Percentiles rank a stretch among this genome's conserved stretches.
Conservation (phyloP, 2,329 filamentous ascomycete genomes). For the Colletotrichum shisoi region DNA sequence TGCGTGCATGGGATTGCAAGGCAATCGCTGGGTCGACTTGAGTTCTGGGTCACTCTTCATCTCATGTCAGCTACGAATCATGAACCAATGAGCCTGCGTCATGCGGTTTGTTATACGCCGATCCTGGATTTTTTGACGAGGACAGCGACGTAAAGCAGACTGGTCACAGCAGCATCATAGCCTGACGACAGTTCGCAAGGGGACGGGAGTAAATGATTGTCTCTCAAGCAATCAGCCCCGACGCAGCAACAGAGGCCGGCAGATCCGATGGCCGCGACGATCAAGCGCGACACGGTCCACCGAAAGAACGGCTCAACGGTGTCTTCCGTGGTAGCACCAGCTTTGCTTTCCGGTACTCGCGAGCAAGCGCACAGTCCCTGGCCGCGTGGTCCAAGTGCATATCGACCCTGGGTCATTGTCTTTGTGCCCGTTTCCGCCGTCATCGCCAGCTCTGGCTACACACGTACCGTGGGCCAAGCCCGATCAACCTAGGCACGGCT, state of each 20-base stretch:
- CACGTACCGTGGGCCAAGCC: conserved; percentile 8
- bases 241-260: conserved; percentile 8
- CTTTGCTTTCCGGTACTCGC: not conserved
- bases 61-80: not conserved
- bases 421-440: not conserved
- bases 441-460: conserved; percentile 13
- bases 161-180: not conserved
- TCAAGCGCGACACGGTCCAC: conserved; percentile 1
- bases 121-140: not conserved
- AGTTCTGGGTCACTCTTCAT: not conserved
- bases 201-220: not conserved
- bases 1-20: conserved; percentile 17
- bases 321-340: conserved; percentile 20
- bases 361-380: conserved; percentile 21
- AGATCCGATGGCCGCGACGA: conserved; percentile 12
- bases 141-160: not conserved
- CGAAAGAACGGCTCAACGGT: conserved; percentile 6
- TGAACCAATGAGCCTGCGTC: too few relatives aligned
- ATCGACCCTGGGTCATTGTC: not conserved
- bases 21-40: not conserved
- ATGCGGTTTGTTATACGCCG: not conserved
- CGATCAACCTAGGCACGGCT: not conserved
- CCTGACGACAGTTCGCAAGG: not conserved
- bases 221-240: not conserved
- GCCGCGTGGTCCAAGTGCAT: conserved; percentile 4